Conservation (phyloP, 1,284 basidiomycete genomes). For the Thelephora terrestris region DNA sequence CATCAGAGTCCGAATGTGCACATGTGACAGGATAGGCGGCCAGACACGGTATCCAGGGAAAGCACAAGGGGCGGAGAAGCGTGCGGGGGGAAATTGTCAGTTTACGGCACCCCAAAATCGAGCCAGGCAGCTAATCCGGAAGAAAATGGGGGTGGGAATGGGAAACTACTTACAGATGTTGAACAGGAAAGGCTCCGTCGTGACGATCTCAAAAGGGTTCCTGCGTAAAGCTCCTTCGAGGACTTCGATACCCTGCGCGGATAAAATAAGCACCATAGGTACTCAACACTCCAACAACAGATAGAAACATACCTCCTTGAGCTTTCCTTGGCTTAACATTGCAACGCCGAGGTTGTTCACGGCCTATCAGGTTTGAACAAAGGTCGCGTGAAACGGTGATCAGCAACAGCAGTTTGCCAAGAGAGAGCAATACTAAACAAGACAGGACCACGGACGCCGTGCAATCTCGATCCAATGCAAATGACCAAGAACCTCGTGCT, state of each 20-base stretch:
- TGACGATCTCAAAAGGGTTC: constrained; percentile 58
- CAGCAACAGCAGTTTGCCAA: neutral
- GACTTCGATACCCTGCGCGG: constrained; percentile 49
- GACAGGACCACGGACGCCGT: too few species aligned
- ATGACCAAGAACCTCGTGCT: too few species aligned
- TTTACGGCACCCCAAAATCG: too few species aligned
- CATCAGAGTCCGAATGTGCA: too few species aligned
- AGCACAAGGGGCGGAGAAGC: neutral
- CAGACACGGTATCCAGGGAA: neutral
- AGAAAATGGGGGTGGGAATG: neutral
- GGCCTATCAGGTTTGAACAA: constrained; percentile 34
- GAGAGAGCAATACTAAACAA: too few species aligned
- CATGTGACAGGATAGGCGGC: constrained; percentile 3
- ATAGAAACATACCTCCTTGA: constrained; percentile 48
- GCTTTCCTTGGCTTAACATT: constrained; percentile 53
- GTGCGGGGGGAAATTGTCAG: neutral
- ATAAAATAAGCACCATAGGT: neutral
- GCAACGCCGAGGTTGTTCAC: constrained; percentile 69
- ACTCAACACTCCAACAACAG: neutral
- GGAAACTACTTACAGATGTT: constrained; percentile 53
- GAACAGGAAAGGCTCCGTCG: constrained; percentile 72
- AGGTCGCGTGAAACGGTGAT: too few species aligned
- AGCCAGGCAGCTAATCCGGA: too few species aligned
- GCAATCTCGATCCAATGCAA: too few species aligned
- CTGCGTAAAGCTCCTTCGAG: constrained; percentile 50